phyloP scores from a whole-genome alignment of 2,329 filamentous ascomycete species.

The Microdochium paspali region DNA sequence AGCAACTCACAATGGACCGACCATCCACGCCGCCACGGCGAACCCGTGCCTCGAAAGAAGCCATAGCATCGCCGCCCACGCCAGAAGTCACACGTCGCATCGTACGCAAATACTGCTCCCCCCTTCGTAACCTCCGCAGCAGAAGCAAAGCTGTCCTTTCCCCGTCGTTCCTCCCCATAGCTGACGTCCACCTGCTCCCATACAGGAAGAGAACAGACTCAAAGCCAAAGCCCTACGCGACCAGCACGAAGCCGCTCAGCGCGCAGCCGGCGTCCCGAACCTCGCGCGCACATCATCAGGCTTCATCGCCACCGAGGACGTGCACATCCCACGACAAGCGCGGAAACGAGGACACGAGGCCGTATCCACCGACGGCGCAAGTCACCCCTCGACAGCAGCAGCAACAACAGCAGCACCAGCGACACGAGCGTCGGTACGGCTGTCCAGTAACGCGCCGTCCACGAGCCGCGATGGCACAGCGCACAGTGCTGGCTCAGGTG shows the following conservation, averaged over 20 bases:
- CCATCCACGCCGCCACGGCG: constrained; percentile 33
- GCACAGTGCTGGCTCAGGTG: no score
- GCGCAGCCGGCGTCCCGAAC: constrained; percentile 31
- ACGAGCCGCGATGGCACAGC: constrained; percentile 62
- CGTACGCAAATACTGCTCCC: constrained; percentile 25
- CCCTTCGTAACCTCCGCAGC: neutral
- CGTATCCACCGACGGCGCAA: constrained; percentile 35
- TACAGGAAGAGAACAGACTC: constrained; percentile 75
- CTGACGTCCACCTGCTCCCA: constrained; percentile 5
- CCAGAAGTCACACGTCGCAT: constrained; percentile 46
- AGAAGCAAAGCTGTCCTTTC: neutral
- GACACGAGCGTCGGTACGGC: neutral
- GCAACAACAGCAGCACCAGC: neutral
- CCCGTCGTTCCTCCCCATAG: no score
- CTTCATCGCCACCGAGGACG: constrained; percentile 60
- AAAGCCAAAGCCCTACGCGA: constrained; percentile 81
- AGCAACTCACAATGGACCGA: constrained; percentile 29
- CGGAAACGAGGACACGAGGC: constrained; percentile 64
- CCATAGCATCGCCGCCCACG: constrained; percentile 35
- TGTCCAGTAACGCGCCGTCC: constrained; percentile 26
- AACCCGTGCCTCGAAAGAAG: constrained; percentile 16
- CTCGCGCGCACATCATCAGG: constrained; percentile 49
- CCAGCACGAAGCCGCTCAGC: constrained; percentile 56
- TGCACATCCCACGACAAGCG: constrained; percentile 35
- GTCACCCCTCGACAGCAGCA: neutral